Evolutionary conservation across 371 early-diverging fungal genomes (phyloP).

Genomic region (Mucor plumbeus): DNA sequence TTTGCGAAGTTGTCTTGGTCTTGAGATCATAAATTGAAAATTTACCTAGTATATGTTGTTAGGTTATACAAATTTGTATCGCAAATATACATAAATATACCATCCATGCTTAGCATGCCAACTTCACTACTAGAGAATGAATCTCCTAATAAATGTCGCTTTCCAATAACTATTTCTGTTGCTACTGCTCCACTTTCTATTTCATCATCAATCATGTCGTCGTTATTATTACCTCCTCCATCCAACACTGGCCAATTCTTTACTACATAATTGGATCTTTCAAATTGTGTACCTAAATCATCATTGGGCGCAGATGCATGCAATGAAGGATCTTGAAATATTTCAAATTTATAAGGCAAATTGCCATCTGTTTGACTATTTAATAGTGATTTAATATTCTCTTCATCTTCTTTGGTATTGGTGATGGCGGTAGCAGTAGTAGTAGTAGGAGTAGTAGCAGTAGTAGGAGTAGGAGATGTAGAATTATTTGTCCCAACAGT

Average conservation of each 20-base stretch:
- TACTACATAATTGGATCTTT: conserved; percentile 45
- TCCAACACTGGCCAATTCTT: conserved; percentile 47
- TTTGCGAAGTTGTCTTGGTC: conserved; percentile 48
- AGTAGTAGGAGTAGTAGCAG: no score
- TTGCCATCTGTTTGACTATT: background rate
- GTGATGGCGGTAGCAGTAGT: no score
- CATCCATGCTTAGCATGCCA: conserved; percentile 70
- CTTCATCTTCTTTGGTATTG: background rate
- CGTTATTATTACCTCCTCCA: conserved; percentile 35
- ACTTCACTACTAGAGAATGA: conserved; percentile 38
- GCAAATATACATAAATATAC: conserved; percentile 26
- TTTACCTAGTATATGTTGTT: conserved; percentile 37
- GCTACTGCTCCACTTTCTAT: conserved; percentile 53
- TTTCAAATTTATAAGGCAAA: conserved; percentile 8
- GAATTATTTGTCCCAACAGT: background rate
- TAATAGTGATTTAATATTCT: background rate
- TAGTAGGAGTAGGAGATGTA: background rate
- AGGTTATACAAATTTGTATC: no score
- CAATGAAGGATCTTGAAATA: background rate
- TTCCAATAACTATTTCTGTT: conserved; percentile 64
- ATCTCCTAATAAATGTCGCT: conserved; percentile 35
- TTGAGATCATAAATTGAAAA: conserved; percentile 60
- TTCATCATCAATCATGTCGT: conserved; percentile 39
- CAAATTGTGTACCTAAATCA: conserved; percentile 26
- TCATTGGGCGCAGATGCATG: background rate